phyloP scores from a whole-genome alignment of 139 green algal genomes.

The Chlamydomonas urium region DNA sequence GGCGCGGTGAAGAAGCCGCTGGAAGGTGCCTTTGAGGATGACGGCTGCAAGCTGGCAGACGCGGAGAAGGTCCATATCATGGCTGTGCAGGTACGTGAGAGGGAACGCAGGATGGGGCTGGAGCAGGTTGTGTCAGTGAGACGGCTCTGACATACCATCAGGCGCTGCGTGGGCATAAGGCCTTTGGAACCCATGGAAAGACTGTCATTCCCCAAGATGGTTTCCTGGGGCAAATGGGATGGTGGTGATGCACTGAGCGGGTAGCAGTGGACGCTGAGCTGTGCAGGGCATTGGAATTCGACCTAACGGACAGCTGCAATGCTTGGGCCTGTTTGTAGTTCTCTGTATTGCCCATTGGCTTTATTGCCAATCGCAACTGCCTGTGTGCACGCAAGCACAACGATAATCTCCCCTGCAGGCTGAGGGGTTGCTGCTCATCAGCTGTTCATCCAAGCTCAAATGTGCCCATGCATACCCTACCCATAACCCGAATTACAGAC shows the following conservation, averaged over 20 bases:
- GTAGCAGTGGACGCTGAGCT: not conserved
- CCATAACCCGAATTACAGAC: conserved; percentile 9
- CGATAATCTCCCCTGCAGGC: not conserved
- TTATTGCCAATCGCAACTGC: not conserved
- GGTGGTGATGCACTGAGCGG: not conserved
- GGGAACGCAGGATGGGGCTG: not conserved
- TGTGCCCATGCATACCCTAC: not conserved
- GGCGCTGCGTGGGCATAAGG: not conserved
- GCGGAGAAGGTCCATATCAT: conserved; percentile 25
- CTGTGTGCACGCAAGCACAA: not conserved
- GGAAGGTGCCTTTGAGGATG: conserved; percentile 26
- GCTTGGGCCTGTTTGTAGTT: not conserved
- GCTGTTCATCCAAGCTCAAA: not conserved
- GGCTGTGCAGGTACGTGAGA: conserved; percentile 23
- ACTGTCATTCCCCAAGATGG: not conserved
- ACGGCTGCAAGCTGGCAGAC: conserved; percentile 14
- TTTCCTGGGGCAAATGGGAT: not conserved
- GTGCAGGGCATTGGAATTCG: no score
- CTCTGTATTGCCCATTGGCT: not conserved
- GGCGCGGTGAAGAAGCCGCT: conserved; percentile 16
- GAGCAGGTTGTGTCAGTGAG: not conserved
- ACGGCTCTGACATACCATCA: no score
- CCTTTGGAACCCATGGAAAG: not conserved
- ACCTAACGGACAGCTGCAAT: no score
- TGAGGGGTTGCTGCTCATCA: not conserved